These are phyloP conservation scores for Salvia hispanica DNA, from an alignment of 257 asterid genomes.

Conservation along the genomic window DNA sequence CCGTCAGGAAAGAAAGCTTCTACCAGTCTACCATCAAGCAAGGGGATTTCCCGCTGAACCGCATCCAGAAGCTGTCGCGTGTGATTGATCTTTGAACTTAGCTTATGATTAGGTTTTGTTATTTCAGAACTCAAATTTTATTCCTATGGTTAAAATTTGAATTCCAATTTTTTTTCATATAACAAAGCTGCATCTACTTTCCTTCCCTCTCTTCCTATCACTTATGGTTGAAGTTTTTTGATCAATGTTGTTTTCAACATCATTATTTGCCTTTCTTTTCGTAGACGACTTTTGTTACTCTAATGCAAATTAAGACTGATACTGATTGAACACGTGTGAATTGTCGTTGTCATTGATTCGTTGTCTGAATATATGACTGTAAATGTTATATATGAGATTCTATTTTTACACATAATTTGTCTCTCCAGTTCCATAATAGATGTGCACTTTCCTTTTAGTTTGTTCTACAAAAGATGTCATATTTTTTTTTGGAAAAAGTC, in stretches of 20 bases:
- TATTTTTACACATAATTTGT: not conserved
- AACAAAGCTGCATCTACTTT: no score
- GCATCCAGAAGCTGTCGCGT: constrained; percentile 91
- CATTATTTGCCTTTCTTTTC: no score
- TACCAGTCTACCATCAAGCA: constrained; percentile 92
- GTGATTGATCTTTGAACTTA: constrained; percentile 79
- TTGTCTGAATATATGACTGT: no score
- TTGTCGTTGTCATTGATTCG: no score
- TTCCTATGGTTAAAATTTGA: not conserved
- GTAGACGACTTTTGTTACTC: no score
- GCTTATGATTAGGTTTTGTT: constrained; percentile 14
- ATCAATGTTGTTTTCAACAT: not conserved
- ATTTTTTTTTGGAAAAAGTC: no score
- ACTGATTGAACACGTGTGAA: no score
- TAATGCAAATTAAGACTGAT: no score
- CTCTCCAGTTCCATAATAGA: no score
- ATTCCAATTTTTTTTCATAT: not conserved
- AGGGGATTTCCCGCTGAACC: constrained; percentile 89
- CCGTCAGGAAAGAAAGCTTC: constrained; percentile 93
- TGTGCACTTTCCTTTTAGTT: no score
- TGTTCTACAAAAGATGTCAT: no score
- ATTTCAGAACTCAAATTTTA: not conserved
- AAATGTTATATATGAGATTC: no score
- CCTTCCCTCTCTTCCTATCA: not conserved
- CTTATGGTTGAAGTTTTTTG: not conserved